Evolutionary conservation across 305 asterid species (phyloP).

Genomic region (Fraxinus platypoda): DNA sequence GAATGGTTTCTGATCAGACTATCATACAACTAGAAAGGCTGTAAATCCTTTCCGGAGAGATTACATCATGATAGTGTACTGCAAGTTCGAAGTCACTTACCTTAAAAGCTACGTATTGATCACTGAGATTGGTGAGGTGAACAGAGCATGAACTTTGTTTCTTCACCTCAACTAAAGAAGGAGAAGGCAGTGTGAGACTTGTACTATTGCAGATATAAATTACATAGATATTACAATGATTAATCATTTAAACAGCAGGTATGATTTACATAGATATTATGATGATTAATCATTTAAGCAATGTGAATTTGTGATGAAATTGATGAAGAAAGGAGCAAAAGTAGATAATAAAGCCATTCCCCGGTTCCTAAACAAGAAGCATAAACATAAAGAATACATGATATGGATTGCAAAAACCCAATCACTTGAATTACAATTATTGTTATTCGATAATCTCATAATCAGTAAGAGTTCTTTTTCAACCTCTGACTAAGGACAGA

Average conservation of each 20-base stretch:
- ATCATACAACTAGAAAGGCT: background rate
- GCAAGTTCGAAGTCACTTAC: conserved; percentile 37
- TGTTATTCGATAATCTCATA: background rate
- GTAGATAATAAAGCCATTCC: conserved; percentile 2
- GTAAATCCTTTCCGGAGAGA: conserved; percentile 2
- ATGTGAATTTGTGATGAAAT: conserved; percentile 3
- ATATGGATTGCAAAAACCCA: background rate
- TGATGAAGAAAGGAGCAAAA: background rate
- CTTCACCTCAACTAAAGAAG: conserved; percentile 74
- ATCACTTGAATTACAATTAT: background rate
- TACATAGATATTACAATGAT: background rate
- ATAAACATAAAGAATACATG: background rate
- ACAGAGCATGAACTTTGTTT: conserved; percentile 70
- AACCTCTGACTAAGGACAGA: background rate
- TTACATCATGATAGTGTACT: conserved; percentile 13
- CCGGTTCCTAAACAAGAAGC: conserved; percentile 6
- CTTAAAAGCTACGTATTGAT: conserved; percentile 86
- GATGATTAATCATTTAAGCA: background rate
- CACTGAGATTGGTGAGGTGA: conserved; percentile 65
- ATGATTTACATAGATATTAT: background rate
- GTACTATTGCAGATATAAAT: conserved; percentile 2
- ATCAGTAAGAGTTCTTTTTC: background rate
- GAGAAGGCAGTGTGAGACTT: conserved; percentile 26
- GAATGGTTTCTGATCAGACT: conserved; percentile 11
- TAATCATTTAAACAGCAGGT: background rate